phyloP scores from a whole-genome alignment of 139 green algal species.

The Chlamydomonas incerta region DNA sequence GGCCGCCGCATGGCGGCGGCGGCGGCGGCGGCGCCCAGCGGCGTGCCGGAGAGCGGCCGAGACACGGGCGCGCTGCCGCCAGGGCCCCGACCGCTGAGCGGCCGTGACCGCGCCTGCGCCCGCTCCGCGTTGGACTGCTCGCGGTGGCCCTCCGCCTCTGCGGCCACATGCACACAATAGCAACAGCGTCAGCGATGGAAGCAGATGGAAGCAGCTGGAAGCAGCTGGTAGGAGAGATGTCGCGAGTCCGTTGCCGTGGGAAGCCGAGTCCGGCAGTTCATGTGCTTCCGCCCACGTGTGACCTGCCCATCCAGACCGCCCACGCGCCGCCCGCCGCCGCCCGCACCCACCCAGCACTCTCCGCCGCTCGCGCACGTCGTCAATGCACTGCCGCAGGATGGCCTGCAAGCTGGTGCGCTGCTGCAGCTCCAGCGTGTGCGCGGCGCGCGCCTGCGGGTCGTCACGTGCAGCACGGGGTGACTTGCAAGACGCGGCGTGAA shows the following conservation, averaged over 20 bases:
- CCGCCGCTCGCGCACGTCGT: constrained; percentile 48
- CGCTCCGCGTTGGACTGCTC: background rate
- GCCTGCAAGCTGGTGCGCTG: constrained; percentile 51
- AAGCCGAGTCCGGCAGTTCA: too few relatives aligned
- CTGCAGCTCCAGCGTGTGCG: constrained; percentile 48
- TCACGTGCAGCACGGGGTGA: too few relatives aligned
- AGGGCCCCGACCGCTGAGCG: background rate
- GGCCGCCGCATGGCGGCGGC: background rate
- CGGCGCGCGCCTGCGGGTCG: constrained; percentile 6
- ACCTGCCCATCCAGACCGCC: too few relatives aligned
- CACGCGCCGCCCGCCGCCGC: too few relatives aligned
- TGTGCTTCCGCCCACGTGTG: too few relatives aligned
- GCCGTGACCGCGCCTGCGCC: background rate
- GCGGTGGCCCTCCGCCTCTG: background rate
- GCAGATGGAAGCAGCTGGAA: too few relatives aligned
- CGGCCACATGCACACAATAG: too few relatives aligned
- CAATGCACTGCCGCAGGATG: constrained; percentile 51
- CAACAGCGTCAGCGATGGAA: too few relatives aligned
- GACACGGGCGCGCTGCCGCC: background rate
- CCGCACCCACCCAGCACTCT: constrained; percentile 14
- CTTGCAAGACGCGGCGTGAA: too few relatives aligned
- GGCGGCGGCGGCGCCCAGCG: background rate
- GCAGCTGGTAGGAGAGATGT: too few relatives aligned
- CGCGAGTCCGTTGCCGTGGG: too few relatives aligned
- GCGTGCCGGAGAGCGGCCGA: background rate